Evolutionary conservation across 352 stramenopile species (phyloP).

Genomic region (Elongisporangium anandrum): DNA sequence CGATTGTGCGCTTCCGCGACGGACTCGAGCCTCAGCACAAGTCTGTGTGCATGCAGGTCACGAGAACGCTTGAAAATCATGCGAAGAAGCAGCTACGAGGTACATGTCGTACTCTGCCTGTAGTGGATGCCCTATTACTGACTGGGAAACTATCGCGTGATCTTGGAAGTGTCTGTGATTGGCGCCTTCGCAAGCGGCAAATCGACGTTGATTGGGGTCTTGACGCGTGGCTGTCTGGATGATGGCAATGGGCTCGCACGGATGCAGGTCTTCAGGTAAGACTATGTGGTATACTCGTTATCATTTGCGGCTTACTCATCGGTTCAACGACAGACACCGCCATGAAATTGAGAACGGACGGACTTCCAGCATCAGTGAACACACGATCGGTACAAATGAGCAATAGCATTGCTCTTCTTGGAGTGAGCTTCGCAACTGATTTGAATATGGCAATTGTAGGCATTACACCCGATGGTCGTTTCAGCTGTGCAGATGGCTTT

Average conservation of each 20-base stretch:
- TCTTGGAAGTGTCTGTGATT: constrained; percentile 68
- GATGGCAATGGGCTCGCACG: constrained; percentile 80
- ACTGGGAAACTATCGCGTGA: background rate
- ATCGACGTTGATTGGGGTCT: constrained; percentile 86
- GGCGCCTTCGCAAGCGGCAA: constrained; percentile 86
- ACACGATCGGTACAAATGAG: constrained; percentile 48
- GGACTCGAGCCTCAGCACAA: constrained; percentile 29
- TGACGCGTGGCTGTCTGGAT: constrained; percentile 80
- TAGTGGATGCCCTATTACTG: background rate
- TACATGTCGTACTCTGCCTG: constrained; percentile 8
- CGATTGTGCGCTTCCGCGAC: constrained; percentile 50
- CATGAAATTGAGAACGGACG: constrained; percentile 89
- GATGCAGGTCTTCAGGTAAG: constrained; percentile 83
- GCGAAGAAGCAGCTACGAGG: constrained; percentile 57
- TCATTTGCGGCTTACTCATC: background rate
- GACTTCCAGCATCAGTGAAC: constrained; percentile 87
- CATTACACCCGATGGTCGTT: constrained; percentile 55
- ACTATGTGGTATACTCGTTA: background rate
- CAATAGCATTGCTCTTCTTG: background rate
- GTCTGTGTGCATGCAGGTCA: constrained; percentile 44
- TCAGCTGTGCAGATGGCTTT: constrained; percentile 42
- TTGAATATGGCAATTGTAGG: constrained; percentile 3
- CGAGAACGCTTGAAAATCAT: constrained; percentile 43
- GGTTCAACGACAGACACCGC: constrained; percentile 36
- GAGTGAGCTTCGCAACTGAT: too few species aligned